Evolutionary conservation across 805 yeast species (phyloP).

Genomic region (Hanseniaspora taiwanica): DNA sequence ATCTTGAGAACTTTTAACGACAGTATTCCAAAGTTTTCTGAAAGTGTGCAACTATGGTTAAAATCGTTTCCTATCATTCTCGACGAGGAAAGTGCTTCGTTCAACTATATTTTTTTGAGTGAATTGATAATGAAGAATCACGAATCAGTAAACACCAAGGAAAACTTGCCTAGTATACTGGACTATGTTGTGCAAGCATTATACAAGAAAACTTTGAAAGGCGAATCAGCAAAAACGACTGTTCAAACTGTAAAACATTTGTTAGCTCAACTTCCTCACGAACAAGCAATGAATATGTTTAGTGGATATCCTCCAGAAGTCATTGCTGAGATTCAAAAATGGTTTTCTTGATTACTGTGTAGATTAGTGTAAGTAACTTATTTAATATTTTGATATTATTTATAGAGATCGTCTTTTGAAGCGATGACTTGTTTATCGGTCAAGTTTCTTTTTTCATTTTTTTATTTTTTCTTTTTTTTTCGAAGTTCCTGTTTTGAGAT

Average conservation of each 20-base stretch:
- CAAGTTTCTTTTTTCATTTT: too few relatives aligned
- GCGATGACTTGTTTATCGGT: too few relatives aligned
- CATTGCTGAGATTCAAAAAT: constrained; percentile 44
- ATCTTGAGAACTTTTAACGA: constrained; percentile 54
- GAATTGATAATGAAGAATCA: constrained; percentile 60
- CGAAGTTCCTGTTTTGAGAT: too few relatives aligned
- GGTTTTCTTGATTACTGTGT: constrained; percentile 29
- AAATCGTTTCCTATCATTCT: constrained; percentile 66
- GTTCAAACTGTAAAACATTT: constrained; percentile 52
- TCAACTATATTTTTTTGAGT: constrained; percentile 60
- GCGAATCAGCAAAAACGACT: constrained; percentile 55
- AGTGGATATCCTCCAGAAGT: constrained; percentile 50
- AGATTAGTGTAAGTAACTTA: too few relatives aligned
- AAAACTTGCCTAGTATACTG: constrained; percentile 46
- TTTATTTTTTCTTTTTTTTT: too few relatives aligned
- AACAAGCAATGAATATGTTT: constrained; percentile 51
- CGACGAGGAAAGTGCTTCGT: constrained; percentile 84
- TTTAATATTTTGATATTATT: too few relatives aligned
- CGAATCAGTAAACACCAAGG: constrained; percentile 33
- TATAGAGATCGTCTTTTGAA: too few relatives aligned
- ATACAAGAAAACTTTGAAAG: constrained; percentile 49
- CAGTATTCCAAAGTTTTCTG: constrained; percentile 45
- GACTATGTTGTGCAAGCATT: constrained; percentile 66
- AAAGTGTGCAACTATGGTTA: constrained; percentile 64
- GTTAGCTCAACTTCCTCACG: constrained; percentile 51